Percentiles rank a stretch among this genome's conserved stretches.
Evolutionary conservation across 192 early-diverging fungal species (phyloP).

Genomic region (Linnemannia elongata): DNA sequence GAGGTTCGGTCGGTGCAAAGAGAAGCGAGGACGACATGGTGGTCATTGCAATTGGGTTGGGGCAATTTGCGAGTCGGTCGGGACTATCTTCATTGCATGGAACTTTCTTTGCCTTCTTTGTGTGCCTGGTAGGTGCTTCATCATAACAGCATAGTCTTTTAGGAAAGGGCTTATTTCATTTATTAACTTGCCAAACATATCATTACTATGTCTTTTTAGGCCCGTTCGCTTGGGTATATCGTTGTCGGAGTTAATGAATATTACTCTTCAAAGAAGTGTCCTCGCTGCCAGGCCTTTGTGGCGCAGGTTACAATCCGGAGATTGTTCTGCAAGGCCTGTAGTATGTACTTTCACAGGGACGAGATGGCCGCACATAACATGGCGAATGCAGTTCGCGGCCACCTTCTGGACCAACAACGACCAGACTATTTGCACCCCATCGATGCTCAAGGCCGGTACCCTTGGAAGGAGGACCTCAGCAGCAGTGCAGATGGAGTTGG

Average conservation of each 20-base stretch:
- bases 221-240: background rate
- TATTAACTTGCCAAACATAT: background rate
- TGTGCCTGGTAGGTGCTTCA: background rate
- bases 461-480: background rate
- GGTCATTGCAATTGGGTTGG: background rate
- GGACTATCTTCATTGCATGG: background rate
- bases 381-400: background rate
- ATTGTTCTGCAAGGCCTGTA: background rate
- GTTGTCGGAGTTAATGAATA: background rate
- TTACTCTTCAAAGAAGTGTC: slow-evolving; percentile 17
- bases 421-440: background rate
- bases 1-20: slow-evolving; percentile 6
- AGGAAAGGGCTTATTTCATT: background rate
- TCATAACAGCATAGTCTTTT: too few species aligned
- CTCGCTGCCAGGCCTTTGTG: background rate
- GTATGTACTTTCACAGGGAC: background rate
- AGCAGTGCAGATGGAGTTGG: too few species aligned
- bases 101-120: background rate
- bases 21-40: background rate
- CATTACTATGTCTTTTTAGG: background rate
- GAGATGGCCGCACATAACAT: slow-evolving; percentile 5
- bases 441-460: background rate
- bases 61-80: background rate
- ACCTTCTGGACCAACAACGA: background rate
- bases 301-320: background rate